These are phyloP conservation scores for Effrenium voratum DNA, from an alignment of 73 alveolate species.

Conservation along the genomic window DNA sequence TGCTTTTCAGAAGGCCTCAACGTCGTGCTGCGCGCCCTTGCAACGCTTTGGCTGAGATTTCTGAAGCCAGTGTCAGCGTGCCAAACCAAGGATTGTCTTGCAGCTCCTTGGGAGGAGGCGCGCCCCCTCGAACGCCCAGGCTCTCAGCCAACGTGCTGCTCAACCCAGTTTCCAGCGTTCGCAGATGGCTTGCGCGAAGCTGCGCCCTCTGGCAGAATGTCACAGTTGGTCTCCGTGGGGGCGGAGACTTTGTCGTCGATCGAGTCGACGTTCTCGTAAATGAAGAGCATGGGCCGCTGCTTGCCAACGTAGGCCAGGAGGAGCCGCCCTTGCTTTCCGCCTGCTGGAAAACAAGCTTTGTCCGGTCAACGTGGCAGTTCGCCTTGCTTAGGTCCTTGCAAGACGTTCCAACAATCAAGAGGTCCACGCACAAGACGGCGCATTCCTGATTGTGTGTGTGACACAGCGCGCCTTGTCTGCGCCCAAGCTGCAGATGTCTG, in stretches of 20 bases:
- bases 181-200: neutral
- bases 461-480: neutral
- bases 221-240: neutral
- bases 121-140: conserved; percentile 43
- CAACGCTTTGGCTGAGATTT: conserved; percentile 26
- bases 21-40: neutral
- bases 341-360: too few species aligned
- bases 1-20: neutral
- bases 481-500: neutral
- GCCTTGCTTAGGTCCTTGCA: neutral
- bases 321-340: too few species aligned
- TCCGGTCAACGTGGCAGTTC: too few species aligned
- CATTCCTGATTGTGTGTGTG: neutral
- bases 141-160: neutral
- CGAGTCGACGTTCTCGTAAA: conserved; percentile 34
- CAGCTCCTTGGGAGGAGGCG: neutral
- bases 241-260: neutral
- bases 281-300: neutral
- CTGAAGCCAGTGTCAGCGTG: neutral
- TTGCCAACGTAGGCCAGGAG: neutral
- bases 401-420: neutral
- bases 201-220: neutral
- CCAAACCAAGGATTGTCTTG: neutral
- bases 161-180: neutral
- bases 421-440: neutral